Evolutionary conservation across 495 filamentous ascomycete species (phyloP).

Genomic region (Lasiosphaeris hirsuta): DNA sequence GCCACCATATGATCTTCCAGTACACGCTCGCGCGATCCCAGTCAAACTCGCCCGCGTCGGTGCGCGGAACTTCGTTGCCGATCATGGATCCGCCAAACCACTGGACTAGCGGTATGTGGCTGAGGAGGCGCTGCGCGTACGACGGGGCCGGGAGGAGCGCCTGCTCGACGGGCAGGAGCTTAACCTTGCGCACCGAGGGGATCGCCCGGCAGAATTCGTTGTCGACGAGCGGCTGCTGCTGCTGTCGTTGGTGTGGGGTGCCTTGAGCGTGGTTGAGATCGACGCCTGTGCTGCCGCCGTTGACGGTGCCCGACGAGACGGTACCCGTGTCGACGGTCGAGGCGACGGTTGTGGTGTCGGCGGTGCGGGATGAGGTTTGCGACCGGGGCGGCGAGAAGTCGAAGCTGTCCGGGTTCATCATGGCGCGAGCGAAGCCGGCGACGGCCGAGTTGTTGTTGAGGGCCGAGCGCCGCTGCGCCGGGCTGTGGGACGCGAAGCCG

Average conservation of each 20-base stretch:
- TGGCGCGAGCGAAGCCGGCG: conserved; percentile 4
- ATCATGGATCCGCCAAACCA: conserved; percentile 79
- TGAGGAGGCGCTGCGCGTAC: conserved; percentile 56
- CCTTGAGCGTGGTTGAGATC: conserved; percentile 6
- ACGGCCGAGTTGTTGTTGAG: neutral
- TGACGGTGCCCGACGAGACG: conserved; percentile 62
- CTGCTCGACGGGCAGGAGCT: conserved; percentile 54
- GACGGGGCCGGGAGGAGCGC: conserved; percentile 63
- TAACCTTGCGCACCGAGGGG: conserved; percentile 46
- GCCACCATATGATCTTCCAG: conserved; percentile 61
- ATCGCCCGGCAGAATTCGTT: conserved; percentile 39
- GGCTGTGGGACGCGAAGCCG: neutral
- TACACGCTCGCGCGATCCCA: conserved; percentile 70
- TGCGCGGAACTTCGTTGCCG: conserved; percentile 70
- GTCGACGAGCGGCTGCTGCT: conserved; percentile 3
- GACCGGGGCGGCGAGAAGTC: conserved; percentile 35
- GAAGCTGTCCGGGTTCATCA: conserved; percentile 17
- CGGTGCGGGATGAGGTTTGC: conserved; percentile 44
- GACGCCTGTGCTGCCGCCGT: conserved; percentile 28
- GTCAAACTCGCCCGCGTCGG: conserved; percentile 78
- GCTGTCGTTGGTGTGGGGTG: neutral
- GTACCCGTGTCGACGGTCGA: conserved; percentile 37
- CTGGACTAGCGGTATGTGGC: conserved; percentile 59
- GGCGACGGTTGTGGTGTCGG: conserved; percentile 46
- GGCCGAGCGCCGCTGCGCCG: conserved; percentile 1